Base-by-base conservation (phyloP, 2,329 filamentous ascomycete species). In the Rasamsonia emersonii region DNA sequence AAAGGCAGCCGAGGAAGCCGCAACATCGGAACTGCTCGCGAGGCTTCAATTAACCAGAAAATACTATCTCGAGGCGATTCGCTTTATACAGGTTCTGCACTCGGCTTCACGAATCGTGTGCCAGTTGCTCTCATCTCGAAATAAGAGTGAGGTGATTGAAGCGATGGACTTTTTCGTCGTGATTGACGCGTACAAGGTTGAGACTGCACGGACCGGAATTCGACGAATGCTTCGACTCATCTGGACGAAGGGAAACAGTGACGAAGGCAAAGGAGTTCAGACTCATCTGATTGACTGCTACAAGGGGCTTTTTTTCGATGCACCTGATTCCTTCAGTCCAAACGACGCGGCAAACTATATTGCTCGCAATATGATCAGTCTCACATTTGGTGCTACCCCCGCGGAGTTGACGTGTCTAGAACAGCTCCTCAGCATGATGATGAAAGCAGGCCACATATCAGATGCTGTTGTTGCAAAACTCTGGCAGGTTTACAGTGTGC, bases 241-340 rank as follows among this genome's bases (percentile, higher is more conserved):
- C 57, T 98, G 91, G 91, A 98, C 91, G 42, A 98, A 98, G 63
- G 89, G 91, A 46, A 98, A 96, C 62, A 96, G 86, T 49, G 91
- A 98, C 50, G 93, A 98, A 68, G 91, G 93, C 49, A 98, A 96
- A 63, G 91, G 91, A 35, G 88, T 98, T 2, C 93, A 98, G 55
- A 84, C 83, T 2, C 91, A 98, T 59, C 71, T 98, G 18, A 94
- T 98, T 44, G 91, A 98, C 46, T 94, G 86, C 58, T 98, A 98
- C 67, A 91, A 83, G 53, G 79, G 85, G 13, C 74, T 98, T 1
- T 98, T 96, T 62, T 98, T 98, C 49, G 86, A 94, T 51, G 88
- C 93, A 0, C 91, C 91, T 0, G 85, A 86, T 38, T 79, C 79
- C 4, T 95, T 94, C 62, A 85, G 73, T 37, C 67, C 78, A 18